These are phyloP conservation scores for Arachis monticola DNA, from an alignment of 331 rosid species.

Conservation along the genomic window DNA sequence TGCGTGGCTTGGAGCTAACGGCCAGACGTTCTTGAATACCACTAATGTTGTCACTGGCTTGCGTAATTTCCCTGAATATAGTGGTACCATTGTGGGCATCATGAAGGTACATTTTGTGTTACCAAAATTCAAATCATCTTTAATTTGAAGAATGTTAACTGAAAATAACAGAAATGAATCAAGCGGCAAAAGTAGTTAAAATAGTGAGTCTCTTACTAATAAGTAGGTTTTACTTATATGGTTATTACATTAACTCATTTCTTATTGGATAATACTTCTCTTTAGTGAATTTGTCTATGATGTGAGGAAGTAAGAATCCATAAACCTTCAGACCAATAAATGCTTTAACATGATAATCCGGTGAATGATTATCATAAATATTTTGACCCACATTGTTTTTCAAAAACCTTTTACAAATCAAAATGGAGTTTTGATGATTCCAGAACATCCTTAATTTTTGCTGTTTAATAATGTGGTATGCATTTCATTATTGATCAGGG, in stretches of 20 bases:
- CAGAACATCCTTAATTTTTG: background rate
- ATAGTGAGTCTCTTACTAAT: background rate
- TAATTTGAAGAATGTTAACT: no score
- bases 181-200: background rate
- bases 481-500: conserved; percentile 60
- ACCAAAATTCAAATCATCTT: no score
- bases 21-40: conserved; percentile 78
- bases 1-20: conserved; percentile 70
- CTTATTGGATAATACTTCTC: background rate
- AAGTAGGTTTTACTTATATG: background rate
- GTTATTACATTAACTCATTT: background rate
- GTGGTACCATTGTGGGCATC: conserved; percentile 93
- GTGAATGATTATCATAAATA: background rate
- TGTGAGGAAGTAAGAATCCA: background rate
- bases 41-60: conserved; percentile 86
- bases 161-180: background rate
- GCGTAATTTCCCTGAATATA: conserved; percentile 66
- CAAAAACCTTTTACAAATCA: background rate
- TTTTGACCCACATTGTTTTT: background rate
- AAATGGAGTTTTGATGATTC: background rate
- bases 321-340: background rate
- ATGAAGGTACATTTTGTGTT: conserved; percentile 60
- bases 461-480: background rate
- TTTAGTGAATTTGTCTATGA: background rate
- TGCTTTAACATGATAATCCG: background rate